These are phyloP conservation scores for Stentor coeruleus DNA, from an alignment of 73 alveolate species.

Conservation along the genomic window DNA sequence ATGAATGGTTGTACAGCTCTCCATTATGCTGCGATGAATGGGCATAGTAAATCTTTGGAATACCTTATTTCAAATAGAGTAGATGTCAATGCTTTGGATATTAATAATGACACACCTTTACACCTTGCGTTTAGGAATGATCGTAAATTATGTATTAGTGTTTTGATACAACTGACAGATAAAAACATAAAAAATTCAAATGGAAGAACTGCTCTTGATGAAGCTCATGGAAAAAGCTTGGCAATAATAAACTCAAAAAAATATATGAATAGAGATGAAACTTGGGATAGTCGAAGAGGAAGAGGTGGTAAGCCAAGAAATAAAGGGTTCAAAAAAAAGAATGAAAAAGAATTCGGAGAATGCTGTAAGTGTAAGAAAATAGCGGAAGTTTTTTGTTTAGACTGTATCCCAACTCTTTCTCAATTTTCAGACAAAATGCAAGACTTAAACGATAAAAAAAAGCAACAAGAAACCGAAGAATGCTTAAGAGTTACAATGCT, in stretches of 20 bases:
- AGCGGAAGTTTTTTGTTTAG: not conserved
- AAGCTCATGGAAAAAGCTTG: not conserved
- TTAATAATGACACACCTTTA: not conserved
- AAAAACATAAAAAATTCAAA: not conserved
- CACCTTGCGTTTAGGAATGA: not conserved
- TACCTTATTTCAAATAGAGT: not conserved
- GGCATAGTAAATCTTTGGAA: not conserved
- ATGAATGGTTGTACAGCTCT: not conserved
- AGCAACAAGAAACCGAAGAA: not conserved
- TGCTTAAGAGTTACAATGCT: not conserved
- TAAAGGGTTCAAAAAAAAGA: not conserved
- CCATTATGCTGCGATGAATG: constrained; percentile 6
- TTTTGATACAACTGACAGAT: not conserved
- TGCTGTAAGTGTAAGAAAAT: not conserved
- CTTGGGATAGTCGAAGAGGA: not conserved
- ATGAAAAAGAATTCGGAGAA: not conserved
- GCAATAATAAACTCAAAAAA: not conserved
- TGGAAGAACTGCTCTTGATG: not conserved
- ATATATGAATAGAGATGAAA: not conserved
- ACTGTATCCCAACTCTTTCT: no score
- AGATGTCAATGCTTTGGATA: not conserved
- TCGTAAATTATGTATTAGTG: not conserved
- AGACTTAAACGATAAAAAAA: not conserved
- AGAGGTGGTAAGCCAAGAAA: not conserved
- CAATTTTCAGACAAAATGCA: not conserved